These are phyloP conservation scores for Coniella vitis DNA, from an alignment of 2,329 filamentous ascomycete genomes.

Conservation along the genomic window DNA sequence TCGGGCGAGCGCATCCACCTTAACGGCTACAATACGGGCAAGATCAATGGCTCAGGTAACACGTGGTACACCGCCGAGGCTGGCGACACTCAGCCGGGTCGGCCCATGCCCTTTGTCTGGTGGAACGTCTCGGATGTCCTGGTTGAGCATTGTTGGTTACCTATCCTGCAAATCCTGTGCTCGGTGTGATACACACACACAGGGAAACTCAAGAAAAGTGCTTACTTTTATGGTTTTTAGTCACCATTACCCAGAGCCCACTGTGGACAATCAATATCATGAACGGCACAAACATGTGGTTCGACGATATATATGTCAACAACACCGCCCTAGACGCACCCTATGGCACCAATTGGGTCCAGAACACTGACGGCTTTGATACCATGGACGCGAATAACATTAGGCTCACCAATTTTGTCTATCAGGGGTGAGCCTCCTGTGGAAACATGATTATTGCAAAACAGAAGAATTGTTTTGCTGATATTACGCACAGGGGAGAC, in stretches of 20 bases:
- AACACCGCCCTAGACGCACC: slow-evolving; percentile 43
- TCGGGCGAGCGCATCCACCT: slow-evolving; percentile 43
- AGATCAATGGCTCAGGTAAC: slow-evolving; percentile 48
- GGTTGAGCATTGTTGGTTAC: slow-evolving; percentile 37
- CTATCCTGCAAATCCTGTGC: too few relatives aligned
- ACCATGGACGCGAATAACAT: slow-evolving; percentile 49
- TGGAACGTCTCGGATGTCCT: slow-evolving; percentile 50
- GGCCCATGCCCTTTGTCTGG: slow-evolving; percentile 52
- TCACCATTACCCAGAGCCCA: slow-evolving; percentile 43
- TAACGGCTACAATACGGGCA: slow-evolving; percentile 44
- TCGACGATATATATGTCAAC: slow-evolving; percentile 44
- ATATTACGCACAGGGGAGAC: slow-evolving; percentile 30
- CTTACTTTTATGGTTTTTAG: slow-evolving; percentile 1
- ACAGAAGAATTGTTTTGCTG: not conserved
- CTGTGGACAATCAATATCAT: slow-evolving; percentile 51
- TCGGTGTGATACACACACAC: too few relatives aligned
- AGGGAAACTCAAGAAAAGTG: too few relatives aligned
- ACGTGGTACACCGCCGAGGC: slow-evolving; percentile 45
- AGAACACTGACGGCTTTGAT: slow-evolving; percentile 51
- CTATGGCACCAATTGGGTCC: slow-evolving; percentile 47
- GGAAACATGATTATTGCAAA: not conserved
- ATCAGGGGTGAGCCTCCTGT: slow-evolving; percentile 33
- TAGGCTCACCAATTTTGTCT: slow-evolving; percentile 41
- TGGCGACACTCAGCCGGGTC: slow-evolving; percentile 37
- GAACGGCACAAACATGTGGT: slow-evolving; percentile 47